Evolutionary conservation across 306 rosid genomes (phyloP).

Genomic region (Cucumis cinereus): DNA sequence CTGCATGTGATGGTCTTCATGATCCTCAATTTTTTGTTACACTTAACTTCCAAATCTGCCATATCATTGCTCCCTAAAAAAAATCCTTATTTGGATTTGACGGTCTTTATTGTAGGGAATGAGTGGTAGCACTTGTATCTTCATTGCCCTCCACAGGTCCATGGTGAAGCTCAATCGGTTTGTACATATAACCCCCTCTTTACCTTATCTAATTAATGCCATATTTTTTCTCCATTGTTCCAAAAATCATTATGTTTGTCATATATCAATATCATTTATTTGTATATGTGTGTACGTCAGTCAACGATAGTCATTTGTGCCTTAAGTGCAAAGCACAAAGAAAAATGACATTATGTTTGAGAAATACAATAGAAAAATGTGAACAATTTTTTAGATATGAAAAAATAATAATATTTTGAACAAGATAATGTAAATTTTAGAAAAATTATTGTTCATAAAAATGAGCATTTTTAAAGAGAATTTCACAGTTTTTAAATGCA

Average conservation of each 20-base stretch:
- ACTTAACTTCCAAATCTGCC: background rate
- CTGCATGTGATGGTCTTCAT: background rate
- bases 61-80: background rate
- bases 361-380: background rate
- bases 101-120: constrained; percentile 47
- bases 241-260: background rate
- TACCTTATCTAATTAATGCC: background rate
- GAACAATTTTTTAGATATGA: background rate
- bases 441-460: background rate
- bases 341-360: background rate
- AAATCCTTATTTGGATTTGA: background rate
- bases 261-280: too few relatives aligned
- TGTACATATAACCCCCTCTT: constrained; percentile 9
- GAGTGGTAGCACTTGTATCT: constrained; percentile 54
- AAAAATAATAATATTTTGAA: background rate
- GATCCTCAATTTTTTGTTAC: background rate
- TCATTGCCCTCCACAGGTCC: constrained; percentile 74
- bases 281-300: too few relatives aligned
- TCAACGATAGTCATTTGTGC: background rate
- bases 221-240: background rate
- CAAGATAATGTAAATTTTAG: background rate
- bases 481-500: background rate
- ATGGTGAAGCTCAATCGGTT: constrained; percentile 82
- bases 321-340: background rate
- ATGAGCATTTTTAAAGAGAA: background rate